Evolutionary conservation across 495 filamentous ascomycete species (phyloP), one percentile per base, ranked within the genome.

Genomic region (Penicillium goetzii): DNA sequence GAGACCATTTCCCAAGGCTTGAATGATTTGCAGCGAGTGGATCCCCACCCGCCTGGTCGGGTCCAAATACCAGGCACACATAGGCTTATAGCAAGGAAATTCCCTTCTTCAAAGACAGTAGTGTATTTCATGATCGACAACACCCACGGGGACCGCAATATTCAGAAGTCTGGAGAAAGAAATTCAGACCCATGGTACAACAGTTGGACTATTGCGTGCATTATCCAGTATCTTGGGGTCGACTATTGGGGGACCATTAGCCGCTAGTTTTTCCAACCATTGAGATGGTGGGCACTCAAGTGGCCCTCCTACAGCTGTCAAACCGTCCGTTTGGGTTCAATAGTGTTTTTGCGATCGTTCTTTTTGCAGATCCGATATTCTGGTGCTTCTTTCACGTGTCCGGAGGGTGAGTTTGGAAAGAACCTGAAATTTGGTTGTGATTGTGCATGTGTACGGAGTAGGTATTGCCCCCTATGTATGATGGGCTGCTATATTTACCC

Each of bases 181-280:
- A 6, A 6, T 32, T 33, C 49, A 49, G 36, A 67, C 53, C 64
- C 64, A 59, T 72, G 69, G 67, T 26, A 51, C 51, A 54, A 54
- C 45, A 49, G 23, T 49, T 11, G 7, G 5, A 51, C 47, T 51
- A 51, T 51, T 51, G 47, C 43, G 19, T 47, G 43, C 43, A 47
- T 47, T 51, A 23, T 51, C 47, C 15, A n/a, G 25, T 12, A 15
- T 51, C 12, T 9, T n/a, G 47, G 26, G 53, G 30, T 64, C 10
- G 52, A 72, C 67, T 72, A 69, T 72, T 72, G 69, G 49, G 53
- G 49, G 26, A 69, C 63, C 63, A 67, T 67, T 61, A 56, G 58
- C 34, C 55, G 66, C 62, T 67, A 66, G 47, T 61, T 58, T 57
- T 43, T 21, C 28, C 21, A 36, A 57, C 58, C 65, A 66, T 63